phyloP scores from a whole-genome alignment of 345 rosid genomes.

The Heritiera fomes region DNA sequence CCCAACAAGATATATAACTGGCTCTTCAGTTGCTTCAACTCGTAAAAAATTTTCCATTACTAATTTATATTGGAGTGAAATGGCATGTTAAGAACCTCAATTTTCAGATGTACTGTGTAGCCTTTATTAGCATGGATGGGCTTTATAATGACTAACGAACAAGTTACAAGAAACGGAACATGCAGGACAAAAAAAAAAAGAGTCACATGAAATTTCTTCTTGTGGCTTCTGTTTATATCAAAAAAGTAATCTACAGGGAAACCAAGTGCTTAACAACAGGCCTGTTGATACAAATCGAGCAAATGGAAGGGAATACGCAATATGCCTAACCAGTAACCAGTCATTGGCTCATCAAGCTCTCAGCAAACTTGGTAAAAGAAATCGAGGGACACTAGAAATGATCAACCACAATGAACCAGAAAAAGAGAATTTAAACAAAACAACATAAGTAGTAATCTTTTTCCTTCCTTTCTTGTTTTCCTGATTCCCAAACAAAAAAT shows the following conservation, averaged over 20 bases:
- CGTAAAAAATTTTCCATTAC: not conserved
- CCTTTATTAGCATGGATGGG: not conserved
- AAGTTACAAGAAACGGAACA: not conserved
- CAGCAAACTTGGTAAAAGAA: not conserved
- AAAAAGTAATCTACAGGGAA: not conserved
- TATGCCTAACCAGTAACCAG: not conserved
- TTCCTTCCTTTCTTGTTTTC: not conserved
- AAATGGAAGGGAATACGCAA: not conserved
- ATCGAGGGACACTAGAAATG: conserved; percentile 1
- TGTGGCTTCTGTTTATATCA: not conserved
- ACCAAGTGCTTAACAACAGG: not conserved
- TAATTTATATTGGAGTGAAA: not conserved
- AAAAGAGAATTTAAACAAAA: not conserved
- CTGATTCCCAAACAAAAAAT: not conserved
- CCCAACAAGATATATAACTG: not conserved
- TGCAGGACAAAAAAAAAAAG: not conserved
- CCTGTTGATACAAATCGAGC: not conserved
- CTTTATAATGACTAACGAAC: not conserved
- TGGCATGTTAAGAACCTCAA: no score
- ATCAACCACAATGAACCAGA: not conserved
- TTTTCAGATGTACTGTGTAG: not conserved
- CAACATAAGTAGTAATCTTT: not conserved
- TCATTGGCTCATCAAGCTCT: conserved; percentile 15
- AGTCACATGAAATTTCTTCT: not conserved
- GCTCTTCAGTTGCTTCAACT: not conserved